Evolutionary conservation across 2,329 filamentous ascomycete genomes (phyloP).

Genomic region (Fusarium multiceps): DNA sequence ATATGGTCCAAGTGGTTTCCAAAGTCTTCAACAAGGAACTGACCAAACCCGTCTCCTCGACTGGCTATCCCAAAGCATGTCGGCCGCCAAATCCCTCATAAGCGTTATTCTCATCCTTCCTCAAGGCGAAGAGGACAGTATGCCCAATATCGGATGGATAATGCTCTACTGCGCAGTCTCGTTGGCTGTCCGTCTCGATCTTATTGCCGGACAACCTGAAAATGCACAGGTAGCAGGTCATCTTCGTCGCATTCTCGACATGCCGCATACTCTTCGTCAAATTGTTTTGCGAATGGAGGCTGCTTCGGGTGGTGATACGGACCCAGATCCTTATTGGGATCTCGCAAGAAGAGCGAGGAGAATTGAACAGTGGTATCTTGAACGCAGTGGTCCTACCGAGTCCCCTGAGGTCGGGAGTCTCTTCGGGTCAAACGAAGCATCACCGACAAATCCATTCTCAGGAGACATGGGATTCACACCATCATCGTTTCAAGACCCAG

Average conservation of each 20-base stretch:
- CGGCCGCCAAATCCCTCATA: slow-evolving; percentile 47
- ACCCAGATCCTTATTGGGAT: slow-evolving; percentile 43
- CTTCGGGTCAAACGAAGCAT: slow-evolving; percentile 33
- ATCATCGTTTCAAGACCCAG: slow-evolving; percentile 14
- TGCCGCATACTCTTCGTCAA: slow-evolving; percentile 47
- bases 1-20: slow-evolving; percentile 44
- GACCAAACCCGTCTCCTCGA: slow-evolving; percentile 39
- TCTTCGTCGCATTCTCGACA: slow-evolving; percentile 47
- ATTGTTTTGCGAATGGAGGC: slow-evolving; percentile 46
- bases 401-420: slow-evolving; percentile 31
- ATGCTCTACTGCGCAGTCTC: slow-evolving; percentile 49
- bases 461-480: slow-evolving; percentile 20
- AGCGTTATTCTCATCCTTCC: slow-evolving; percentile 46
- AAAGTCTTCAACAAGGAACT: slow-evolving; percentile 29
- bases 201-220: slow-evolving; percentile 44
- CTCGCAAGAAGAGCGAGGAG: slow-evolving; percentile 36
- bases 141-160: slow-evolving; percentile 50
- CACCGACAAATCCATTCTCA: slow-evolving; percentile 14
- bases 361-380: slow-evolving; percentile 42
- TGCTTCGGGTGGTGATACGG: slow-evolving; percentile 27
- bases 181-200: slow-evolving; percentile 47
- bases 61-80: slow-evolving; percentile 48
- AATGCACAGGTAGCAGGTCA: slow-evolving; percentile 43
- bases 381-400: slow-evolving; percentile 21
- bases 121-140: slow-evolving; percentile 42